phyloP scores from a whole-genome alignment of 306 rosid genomes.

The Cucurbita argyrosperma region DNA sequence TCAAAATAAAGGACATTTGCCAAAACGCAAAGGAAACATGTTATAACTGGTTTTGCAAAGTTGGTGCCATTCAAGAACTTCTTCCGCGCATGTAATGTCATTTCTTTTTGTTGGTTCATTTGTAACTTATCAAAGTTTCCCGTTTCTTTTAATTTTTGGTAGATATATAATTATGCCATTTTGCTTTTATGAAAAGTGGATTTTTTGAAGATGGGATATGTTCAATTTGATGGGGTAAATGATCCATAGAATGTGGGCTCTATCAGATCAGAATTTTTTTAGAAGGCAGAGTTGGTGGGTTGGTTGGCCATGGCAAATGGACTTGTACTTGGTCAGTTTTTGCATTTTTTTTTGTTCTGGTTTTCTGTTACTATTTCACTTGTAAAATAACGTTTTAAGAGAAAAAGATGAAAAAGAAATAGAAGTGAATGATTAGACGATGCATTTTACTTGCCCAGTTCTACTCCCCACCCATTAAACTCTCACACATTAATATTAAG shows the following conservation, averaged over 20 bases:
- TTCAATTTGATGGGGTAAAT: neutral
- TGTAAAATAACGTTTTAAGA: neutral
- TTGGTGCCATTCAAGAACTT: conserved; percentile 88
- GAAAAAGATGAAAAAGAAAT: neutral
- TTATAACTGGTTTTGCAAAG: conserved; percentile 85
- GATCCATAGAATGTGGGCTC: neutral
- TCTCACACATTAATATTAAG: no score
- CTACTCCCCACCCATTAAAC: no score
- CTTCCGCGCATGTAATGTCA: conserved; percentile 89
- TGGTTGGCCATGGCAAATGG: neutral
- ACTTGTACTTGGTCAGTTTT: neutral
- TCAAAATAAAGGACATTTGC: conserved; percentile 42
- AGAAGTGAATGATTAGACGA: neutral
- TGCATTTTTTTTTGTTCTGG: neutral
- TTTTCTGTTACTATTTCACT: neutral
- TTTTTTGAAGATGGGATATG: neutral
- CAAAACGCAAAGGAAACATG: conserved; percentile 91
- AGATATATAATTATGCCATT: neutral
- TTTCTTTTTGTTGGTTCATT: neutral
- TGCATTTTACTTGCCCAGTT: neutral
- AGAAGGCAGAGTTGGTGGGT: neutral
- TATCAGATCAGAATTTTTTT: neutral
- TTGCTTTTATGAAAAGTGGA: neutral
- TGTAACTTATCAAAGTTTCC: neutral
- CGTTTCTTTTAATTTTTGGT: neutral